Evolutionary conservation across 2,329 filamentous ascomycete species (phyloP), one percentile per base, ranked within the genome.

Genomic region (Coniochaeta sp.): DNA sequence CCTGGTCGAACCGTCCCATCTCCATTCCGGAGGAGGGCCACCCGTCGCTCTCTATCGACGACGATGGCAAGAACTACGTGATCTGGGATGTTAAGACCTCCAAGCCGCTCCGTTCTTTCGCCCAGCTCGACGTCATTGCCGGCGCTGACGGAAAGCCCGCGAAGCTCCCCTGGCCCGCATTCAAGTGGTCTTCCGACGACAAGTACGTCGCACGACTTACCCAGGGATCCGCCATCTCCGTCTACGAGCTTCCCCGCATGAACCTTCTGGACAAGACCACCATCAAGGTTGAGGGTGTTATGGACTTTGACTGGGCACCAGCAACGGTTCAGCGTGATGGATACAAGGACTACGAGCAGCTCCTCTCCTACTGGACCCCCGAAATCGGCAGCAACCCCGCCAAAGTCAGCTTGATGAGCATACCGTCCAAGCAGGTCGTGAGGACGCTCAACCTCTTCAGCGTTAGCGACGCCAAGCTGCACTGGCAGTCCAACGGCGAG

Each of bases 61-160:
- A 99, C 65, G 92, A 99, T 62, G 94, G 94, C 70, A 97, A 97
- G 79, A 96, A 97, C 79, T 97, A 97, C 71, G 87, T 99, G 65
- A 91, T 99, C 65, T 99, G 94, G 94, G 92, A 97, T 65, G 86
- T 97, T 56, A 87, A 89, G 50, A 94, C 92, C 9, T 85, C 83
- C 62, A 88, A 92, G 68, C 90, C 92, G 52, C 79, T 99, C 49
- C 88, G 94, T 57, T 97, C 94, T 0, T 99, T 99, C 66, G 85
- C 89, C 57, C 95, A 92, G 60, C 81, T 96, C 57, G 94, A 99
- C 60, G 73, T 89, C 13, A 83, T 88, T 27, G 80, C 81, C 48
- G 72, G 73, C 32, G 71, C 70, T 48, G 84, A 85, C 52, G 77
- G 81, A 58, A 95, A 95, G 78, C 70, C 71, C 40, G 71, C 72